Evolutionary conservation across 768 basidiomycete genomes (phyloP).

Genomic region (Infundibulicybe gibba): DNA sequence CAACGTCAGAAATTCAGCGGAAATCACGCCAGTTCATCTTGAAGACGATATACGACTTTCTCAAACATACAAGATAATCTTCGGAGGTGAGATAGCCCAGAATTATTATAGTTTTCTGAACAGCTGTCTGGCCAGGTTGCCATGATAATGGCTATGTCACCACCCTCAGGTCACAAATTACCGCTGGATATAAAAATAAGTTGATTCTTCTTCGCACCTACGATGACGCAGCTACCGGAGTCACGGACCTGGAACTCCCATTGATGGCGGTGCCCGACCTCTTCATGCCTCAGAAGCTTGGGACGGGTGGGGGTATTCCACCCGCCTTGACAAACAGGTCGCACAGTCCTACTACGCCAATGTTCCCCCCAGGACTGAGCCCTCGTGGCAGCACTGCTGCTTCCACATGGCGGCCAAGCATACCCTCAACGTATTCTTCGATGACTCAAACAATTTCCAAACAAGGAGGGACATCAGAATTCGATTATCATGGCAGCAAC

Average conservation of each 20-base stretch:
- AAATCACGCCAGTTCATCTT: conserved; percentile 39
- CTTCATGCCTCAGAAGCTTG: conserved; percentile 57
- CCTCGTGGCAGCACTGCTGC: conserved; percentile 2
- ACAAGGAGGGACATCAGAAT: conserved; percentile 30
- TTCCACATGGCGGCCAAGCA: conserved; percentile 7
- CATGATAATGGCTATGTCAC: conserved; percentile 74
- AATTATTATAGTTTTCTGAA: conserved; percentile 2
- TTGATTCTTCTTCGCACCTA: conserved; percentile 64
- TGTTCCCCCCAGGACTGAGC: conserved; percentile 15
- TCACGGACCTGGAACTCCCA: conserved; percentile 54
- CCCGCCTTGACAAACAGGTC: too few species aligned
- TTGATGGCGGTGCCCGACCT: conserved; percentile 50
- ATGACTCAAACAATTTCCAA: conserved; percentile 27
- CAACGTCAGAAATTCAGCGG: not conserved
- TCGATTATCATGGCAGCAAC: conserved; percentile 37
- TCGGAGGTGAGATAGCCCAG: conserved; percentile 47
- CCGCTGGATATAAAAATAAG: conserved; percentile 61
- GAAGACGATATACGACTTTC: conserved; percentile 60
- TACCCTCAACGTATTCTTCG: conserved; percentile 41
- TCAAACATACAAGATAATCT: conserved; percentile 63
- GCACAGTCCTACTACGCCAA: conserved; percentile 1
- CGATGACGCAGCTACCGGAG: conserved; percentile 54
- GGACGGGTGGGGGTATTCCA: not conserved
- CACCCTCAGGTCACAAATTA: conserved; percentile 58
- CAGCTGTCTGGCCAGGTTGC: conserved; percentile 40